Percentiles rank a stretch among this genome's conserved stretches.
Conservation (phyloP, 106 monocot species). For the Gastrodia elata region DNA sequence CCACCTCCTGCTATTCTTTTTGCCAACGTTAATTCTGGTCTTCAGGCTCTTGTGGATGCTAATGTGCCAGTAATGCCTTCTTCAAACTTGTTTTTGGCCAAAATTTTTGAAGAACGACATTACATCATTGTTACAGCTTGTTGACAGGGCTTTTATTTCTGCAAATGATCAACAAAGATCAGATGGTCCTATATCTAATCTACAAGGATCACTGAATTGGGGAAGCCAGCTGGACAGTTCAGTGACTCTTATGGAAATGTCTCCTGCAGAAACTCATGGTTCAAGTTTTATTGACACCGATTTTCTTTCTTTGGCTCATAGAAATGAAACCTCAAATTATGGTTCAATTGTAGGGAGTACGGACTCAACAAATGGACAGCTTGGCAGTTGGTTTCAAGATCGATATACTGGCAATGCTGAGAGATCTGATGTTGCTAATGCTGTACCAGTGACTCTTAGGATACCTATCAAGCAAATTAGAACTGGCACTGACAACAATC, state of each 20-base stretch:
- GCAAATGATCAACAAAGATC: slow-evolving; percentile 19
- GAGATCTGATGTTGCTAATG: slow-evolving; percentile 6
- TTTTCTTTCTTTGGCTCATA: slow-evolving; percentile 11
- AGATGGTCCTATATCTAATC: slow-evolving; percentile 14
- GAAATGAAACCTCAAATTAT: slow-evolving; percentile 12
- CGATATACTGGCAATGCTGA: slow-evolving; percentile 11
- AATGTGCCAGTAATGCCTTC: slow-evolving; percentile 29
- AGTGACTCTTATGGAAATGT: slow-evolving; percentile 39
- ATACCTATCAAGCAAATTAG: slow-evolving; percentile 19
- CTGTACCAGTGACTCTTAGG: slow-evolving; percentile 8
- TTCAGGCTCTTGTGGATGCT: slow-evolving; percentile 25
- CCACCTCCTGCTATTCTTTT: slow-evolving; percentile 71
- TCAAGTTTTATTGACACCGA: slow-evolving; percentile 13
- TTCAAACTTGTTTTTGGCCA: slow-evolving; percentile 32
- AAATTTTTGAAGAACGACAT: slow-evolving; percentile 22
- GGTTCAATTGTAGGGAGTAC: slow-evolving; percentile 13
- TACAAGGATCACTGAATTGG: slow-evolving; percentile 5
- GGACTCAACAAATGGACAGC: slow-evolving; percentile 10
- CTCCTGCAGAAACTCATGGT: slow-evolving; percentile 17
- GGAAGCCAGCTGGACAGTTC: neutral
- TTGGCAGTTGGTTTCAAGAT: slow-evolving; percentile 7
- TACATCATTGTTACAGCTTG: slow-evolving; percentile 18
- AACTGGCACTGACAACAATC: neutral
- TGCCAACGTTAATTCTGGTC: slow-evolving; percentile 30
- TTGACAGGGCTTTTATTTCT: slow-evolving; percentile 9